Conservation (phyloP, 2,329 filamentous ascomycete genomes). For the Dactylellina drechsleri region DNA sequence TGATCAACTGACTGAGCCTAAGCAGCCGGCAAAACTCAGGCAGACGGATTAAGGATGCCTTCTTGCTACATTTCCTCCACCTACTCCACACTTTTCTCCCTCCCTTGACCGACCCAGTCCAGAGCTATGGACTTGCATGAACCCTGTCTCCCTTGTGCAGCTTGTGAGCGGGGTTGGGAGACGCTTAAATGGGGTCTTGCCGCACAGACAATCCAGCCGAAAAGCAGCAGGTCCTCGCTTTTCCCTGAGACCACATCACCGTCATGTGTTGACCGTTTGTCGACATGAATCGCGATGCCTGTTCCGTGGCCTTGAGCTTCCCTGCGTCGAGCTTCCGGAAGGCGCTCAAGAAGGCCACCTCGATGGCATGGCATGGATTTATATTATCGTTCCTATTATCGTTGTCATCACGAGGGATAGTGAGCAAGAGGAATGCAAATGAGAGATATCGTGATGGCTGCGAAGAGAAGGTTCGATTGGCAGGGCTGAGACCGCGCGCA, state of each 20-base stretch:
- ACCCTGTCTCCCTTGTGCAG: too few relatives aligned
- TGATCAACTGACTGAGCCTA: too few relatives aligned
- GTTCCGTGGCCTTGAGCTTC: too few relatives aligned
- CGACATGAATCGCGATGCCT: neutral
- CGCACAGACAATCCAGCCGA: constrained; percentile 14
- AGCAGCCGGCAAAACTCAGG: constrained; percentile 9
- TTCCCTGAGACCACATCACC: neutral
- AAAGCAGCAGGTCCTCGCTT: constrained; percentile 27
- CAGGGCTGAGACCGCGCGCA: neutral
- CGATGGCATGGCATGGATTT: neutral
- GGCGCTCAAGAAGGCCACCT: constrained; percentile 31
- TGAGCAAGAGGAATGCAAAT: too few relatives aligned
- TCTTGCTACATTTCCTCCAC: too few relatives aligned
- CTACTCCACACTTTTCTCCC: neutral
- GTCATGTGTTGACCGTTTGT: constrained; percentile 3
- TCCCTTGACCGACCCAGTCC: too few relatives aligned
- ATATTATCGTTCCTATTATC: neutral
- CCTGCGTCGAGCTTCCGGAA: constrained; percentile 15
- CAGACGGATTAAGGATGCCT: constrained; percentile 18
- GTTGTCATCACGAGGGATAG: constrained; percentile 1
- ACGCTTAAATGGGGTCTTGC: too few relatives aligned
- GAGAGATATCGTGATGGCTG: neutral
- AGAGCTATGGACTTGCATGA: too few relatives aligned
- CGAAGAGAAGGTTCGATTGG: neutral
- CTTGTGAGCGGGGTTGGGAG: too few relatives aligned